These are phyloP conservation scores for Pichia nanzhaoensis DNA, from an alignment of 805 yeast genomes.

Conservation along the genomic window DNA sequence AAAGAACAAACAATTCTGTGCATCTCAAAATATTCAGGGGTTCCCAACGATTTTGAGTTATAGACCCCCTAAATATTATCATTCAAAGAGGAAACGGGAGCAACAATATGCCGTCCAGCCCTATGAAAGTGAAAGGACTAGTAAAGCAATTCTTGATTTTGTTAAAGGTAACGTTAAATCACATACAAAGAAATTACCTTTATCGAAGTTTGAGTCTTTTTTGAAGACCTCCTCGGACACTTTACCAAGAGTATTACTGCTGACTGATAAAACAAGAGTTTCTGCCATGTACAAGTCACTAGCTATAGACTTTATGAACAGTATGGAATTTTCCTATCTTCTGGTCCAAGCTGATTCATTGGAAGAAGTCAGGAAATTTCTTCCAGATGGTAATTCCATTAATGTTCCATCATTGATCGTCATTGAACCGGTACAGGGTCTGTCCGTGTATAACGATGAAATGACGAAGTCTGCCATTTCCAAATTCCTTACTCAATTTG, in stretches of 20 bases:
- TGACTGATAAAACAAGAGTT: constrained; percentile 43
- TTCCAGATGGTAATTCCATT: constrained; percentile 15
- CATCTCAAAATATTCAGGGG: constrained; percentile 58
- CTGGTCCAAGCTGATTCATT: constrained; percentile 26
- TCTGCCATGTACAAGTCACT: constrained; percentile 56
- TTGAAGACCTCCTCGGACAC: constrained; percentile 13
- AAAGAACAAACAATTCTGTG: constrained; percentile 62
- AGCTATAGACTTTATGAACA: constrained; percentile 61
- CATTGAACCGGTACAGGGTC: constrained; percentile 17
- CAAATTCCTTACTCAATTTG: constrained; percentile 27
- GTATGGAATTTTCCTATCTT: constrained; percentile 41
- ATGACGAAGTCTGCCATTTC: constrained; percentile 28
- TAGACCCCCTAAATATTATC: constrained; percentile 63
- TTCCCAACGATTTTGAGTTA: constrained; percentile 81
- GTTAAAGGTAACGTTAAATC: constrained; percentile 56
- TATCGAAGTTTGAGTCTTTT: constrained; percentile 29
- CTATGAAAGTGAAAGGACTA: constrained; percentile 56
- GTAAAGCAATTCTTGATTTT: constrained; percentile 47
- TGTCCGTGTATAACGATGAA: constrained; percentile 22
- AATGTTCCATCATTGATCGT: constrained; percentile 20
- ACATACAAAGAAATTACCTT: constrained; percentile 48
- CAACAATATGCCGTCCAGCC: constrained; percentile 32
- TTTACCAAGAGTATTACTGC: constrained; percentile 40
- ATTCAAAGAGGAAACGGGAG: constrained; percentile 1
- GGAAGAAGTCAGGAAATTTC: constrained; percentile 10